Evolutionary conservation across 371 early-diverging fungal species (phyloP).

Genomic region (Rhizopus arrhizus): DNA sequence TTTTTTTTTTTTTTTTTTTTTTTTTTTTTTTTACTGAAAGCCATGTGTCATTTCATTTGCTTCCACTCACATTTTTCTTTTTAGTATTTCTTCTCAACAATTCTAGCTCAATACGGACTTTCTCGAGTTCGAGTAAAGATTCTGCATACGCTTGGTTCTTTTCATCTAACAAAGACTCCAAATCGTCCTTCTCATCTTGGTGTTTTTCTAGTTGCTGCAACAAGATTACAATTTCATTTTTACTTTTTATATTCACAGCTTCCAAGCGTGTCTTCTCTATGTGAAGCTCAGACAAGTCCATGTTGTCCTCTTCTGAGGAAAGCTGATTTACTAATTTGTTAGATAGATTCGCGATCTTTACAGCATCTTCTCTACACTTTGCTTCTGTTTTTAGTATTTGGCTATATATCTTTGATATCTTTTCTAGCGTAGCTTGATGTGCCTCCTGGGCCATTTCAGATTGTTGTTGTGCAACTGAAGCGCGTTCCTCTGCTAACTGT

Average conservation of each 20-base stretch:
- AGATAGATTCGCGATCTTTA: slow-evolving; percentile 47
- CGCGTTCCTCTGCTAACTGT: slow-evolving; percentile 51
- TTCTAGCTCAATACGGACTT: slow-evolving; percentile 51
- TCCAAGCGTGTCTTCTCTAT: slow-evolving; percentile 59
- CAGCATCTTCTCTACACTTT: slow-evolving; percentile 43
- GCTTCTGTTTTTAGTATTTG: slow-evolving; percentile 50
- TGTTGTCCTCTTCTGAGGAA: slow-evolving; percentile 7
- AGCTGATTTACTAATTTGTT: slow-evolving; percentile 41
- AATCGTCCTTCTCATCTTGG: slow-evolving; percentile 48
- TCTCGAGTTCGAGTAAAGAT: slow-evolving; percentile 47
- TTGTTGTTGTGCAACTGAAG: slow-evolving; percentile 41
- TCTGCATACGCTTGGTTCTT: slow-evolving; percentile 42
- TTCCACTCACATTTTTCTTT: slow-evolving; percentile 10
- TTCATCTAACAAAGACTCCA: slow-evolving; percentile 45
- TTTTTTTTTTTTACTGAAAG: not conserved
- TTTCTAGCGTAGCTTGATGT: slow-evolving; percentile 46
- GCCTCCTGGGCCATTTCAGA: slow-evolving; percentile 58
- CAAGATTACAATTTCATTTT: slow-evolving; percentile 55
- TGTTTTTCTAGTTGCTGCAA: slow-evolving; percentile 54
- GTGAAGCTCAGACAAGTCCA: slow-evolving; percentile 43
- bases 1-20: not conserved
- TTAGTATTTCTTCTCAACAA: slow-evolving; percentile 36
- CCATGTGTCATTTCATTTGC: not conserved
- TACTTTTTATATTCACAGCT: slow-evolving; percentile 54
- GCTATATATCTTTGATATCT: slow-evolving; percentile 43